Evolutionary conservation across 2,329 filamentous ascomycete species (phyloP), one percentile per base, ranked within the genome.

Genomic region (Trichoderma sp.): DNA sequence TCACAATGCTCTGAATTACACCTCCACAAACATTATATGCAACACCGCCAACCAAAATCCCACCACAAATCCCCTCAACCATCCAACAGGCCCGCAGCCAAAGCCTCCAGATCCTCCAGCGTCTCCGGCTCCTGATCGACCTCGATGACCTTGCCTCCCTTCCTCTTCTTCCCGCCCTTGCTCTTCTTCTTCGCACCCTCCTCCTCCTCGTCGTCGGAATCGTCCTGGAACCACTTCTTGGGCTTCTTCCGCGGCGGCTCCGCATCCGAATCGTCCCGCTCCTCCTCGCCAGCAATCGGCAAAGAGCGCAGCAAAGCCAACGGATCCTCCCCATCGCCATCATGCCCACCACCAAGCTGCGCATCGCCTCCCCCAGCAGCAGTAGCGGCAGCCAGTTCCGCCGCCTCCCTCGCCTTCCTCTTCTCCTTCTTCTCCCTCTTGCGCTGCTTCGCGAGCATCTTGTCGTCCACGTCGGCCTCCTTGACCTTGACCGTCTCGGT

Each of bases 191-290:
- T 71, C 57, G 74, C 73, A 56, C 71, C 71, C 51, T 74, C 73
- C 55, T 77, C 78, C 34, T 39, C 34, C 34, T 39, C 34, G 3
- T 39, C 34, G 74, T 91, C 91, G 2, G 83, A 84, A 66, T 88
- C 88, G 66, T 88, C 85, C 75, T 92, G 82, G 79, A 92, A 92
- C 89, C 89, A 92, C 78, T 92, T 92, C 85, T 90, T 92, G 66
- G 84, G 80, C 76, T 85, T 88, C 82, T 78, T 78, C 72, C 76
- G 78, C 19, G 83, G 81, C 56, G 79, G 80, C 75, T 76, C 69
- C 77, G 77, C 61, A 75, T 81, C 80, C 1, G 77, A 76, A 24
- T 21, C 75, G 17, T 12, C 47, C 5, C 57, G 65, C 6, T 75
- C 72, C 5, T 68, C 73, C 14, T 74, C 74, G 0, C 78, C 80